Evolutionary conservation across 1,284 basidiomycete species (phyloP).

Genomic region (Ganoderma lingzhi): DNA sequence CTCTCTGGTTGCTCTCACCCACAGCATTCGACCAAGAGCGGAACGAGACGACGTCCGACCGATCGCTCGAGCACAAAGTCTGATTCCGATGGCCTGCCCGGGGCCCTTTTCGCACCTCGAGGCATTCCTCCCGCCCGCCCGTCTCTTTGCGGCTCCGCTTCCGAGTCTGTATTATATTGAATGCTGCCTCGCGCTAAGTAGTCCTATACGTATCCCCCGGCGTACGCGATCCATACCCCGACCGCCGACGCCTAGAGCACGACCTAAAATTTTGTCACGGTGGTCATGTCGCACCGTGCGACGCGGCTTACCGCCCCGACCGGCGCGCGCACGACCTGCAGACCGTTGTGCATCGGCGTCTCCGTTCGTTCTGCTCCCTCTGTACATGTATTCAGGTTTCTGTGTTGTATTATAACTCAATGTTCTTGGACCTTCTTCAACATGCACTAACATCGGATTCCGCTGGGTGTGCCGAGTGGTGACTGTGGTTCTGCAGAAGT

Average conservation of each 20-base stretch:
- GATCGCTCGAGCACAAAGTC: conserved; percentile 32
- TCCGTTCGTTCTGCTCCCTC: not conserved
- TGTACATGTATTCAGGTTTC: not conserved
- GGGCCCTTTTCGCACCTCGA: not conserved
- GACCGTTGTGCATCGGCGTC: not conserved
- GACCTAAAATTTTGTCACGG: not conserved
- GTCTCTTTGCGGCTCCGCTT: not conserved
- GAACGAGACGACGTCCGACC: conserved; percentile 34
- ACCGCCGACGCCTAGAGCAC: not conserved
- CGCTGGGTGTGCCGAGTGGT: not conserved
- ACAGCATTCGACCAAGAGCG: conserved; percentile 33
- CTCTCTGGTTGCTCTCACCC: not conserved
- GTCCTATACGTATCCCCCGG: not conserved
- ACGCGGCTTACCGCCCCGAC: not conserved
- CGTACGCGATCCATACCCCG: not conserved
- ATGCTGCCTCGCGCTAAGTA: not conserved
- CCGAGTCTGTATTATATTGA: not conserved
- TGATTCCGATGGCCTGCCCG: conserved; percentile 3
- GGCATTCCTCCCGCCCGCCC: not conserved
- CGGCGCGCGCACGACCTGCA: not conserved
- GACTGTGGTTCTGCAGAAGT: no score
- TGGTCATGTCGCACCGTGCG: not conserved
- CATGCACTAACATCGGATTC: not conserved
- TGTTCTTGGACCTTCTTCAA: not conserved
- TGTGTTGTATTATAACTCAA: not conserved